A percentile compares a stretch with the other conserved stretches of the same genome.
Conservation (phyloP, 225 moss, liverwort and hornwort species). For the Pleurozium schreberi region DNA sequence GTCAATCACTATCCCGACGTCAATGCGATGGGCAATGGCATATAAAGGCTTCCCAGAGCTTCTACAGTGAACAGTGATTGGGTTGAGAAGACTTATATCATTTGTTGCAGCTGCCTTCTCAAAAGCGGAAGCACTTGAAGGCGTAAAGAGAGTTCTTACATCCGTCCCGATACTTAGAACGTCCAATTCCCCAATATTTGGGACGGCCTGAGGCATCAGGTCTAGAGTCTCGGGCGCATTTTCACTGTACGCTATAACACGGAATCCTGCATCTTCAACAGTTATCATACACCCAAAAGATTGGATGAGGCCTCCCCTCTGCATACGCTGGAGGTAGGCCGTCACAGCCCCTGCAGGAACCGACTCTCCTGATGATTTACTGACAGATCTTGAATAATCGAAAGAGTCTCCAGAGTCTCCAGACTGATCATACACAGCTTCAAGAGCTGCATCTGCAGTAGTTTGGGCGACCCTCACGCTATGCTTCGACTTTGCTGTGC, state of each 20-base stretch:
- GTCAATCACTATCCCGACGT: slow-evolving; percentile 37
- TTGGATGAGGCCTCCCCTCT: slow-evolving; percentile 38
- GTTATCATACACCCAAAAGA: slow-evolving; percentile 45
- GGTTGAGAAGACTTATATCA: slow-evolving; percentile 38
- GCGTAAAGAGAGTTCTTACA: slow-evolving; percentile 28
- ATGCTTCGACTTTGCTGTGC: slow-evolving; percentile 34
- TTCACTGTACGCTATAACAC: slow-evolving; percentile 33
- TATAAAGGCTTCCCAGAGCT: slow-evolving; percentile 35
- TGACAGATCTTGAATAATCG: slow-evolving; percentile 31
- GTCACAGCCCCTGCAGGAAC: slow-evolving; percentile 34
- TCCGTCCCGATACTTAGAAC: slow-evolving; percentile 32
- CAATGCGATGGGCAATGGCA: slow-evolving; percentile 40
- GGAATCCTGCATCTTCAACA: slow-evolving; percentile 15
- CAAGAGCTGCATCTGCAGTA: slow-evolving; percentile 42
- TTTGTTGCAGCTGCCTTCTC: slow-evolving; percentile 30
- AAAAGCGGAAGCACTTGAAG: slow-evolving; percentile 17
- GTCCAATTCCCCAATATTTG: slow-evolving; percentile 20
- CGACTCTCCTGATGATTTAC: slow-evolving; percentile 26
- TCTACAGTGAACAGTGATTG: slow-evolving; percentile 32
- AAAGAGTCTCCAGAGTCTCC: slow-evolving; percentile 22
- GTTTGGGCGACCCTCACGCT: slow-evolving; percentile 41
- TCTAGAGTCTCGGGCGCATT: slow-evolving; percentile 39
- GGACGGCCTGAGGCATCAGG: slow-evolving; percentile 42
- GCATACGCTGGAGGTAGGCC: slow-evolving; percentile 47
- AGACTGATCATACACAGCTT: slow-evolving; percentile 33